A percentile compares a stretch with the other conserved stretches of the same genome.
Conservation (phyloP, 345 rosid species). For the Erucastrum elatum region DNA sequence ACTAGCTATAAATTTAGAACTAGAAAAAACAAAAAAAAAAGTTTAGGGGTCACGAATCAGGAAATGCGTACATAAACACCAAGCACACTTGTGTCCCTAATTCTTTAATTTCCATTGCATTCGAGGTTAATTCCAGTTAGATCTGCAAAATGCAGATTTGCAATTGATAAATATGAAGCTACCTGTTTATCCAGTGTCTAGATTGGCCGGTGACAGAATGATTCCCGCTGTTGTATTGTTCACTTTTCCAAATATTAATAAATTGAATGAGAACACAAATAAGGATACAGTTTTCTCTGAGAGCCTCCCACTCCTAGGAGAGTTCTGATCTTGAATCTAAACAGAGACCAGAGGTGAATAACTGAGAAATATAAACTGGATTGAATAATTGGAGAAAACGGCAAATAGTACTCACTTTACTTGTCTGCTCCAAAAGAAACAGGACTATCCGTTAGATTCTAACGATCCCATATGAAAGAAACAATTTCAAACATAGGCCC, state of each 20-base stretch:
- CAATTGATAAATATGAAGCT: slow-evolving; percentile 23
- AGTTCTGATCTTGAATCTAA: slow-evolving; percentile 74
- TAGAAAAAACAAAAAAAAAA: no score
- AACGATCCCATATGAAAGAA: slow-evolving; percentile 3
- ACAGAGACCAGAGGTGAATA: slow-evolving; percentile 29
- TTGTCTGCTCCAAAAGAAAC: slow-evolving; percentile 75
- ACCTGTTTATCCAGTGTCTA: slow-evolving; percentile 75
- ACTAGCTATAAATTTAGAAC: no score
- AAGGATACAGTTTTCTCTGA: slow-evolving; percentile 71
- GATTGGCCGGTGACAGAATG: slow-evolving; percentile 67
- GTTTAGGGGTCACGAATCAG: no score
- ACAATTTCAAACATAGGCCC: slow-evolving; percentile 27
- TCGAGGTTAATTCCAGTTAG: slow-evolving; percentile 2
- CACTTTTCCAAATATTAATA: slow-evolving; percentile 34
- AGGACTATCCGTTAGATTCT: not conserved
- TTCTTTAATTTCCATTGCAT: slow-evolving; percentile 2
- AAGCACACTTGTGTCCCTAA: slow-evolving; percentile 7
- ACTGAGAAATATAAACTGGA: slow-evolving; percentile 29
- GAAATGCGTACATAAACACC: no score
- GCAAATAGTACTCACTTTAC: slow-evolving; percentile 55
- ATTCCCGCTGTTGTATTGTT: slow-evolving; percentile 50
- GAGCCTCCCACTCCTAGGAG: slow-evolving; percentile 56
- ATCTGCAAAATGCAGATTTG: no score
- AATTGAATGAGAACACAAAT: slow-evolving; percentile 13
- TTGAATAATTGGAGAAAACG: slow-evolving; percentile 20